Percentiles rank a stretch among this genome's conserved stretches.
Conservation (phyloP, 306 rosid species). For the Cicer arietinum region DNA sequence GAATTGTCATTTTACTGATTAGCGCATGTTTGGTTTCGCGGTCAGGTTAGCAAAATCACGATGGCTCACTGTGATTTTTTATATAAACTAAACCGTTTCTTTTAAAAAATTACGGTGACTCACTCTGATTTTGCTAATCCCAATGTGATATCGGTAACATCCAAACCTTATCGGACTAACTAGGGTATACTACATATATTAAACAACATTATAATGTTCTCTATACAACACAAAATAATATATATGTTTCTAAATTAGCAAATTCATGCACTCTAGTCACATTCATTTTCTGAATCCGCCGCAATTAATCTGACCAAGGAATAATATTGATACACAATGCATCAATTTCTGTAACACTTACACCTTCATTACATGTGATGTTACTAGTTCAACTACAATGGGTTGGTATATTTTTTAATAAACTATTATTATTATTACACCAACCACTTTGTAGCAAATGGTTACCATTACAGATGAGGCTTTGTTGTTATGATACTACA, state of each 20-base stretch:
- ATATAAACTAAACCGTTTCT: too few species aligned
- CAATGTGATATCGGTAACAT: too few species aligned
- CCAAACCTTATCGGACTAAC: too few species aligned
- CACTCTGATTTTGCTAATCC: too few species aligned
- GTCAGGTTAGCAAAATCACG: too few species aligned
- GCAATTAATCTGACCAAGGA: not conserved
- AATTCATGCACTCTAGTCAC: not conserved
- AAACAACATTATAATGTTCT: too few species aligned
- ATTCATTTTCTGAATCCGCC: not conserved
- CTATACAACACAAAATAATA: too few species aligned
- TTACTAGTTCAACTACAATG: constrained; percentile 1
- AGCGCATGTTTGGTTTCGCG: too few species aligned
- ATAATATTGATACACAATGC: not conserved
- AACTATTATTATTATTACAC: not conserved
- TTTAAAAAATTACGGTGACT: too few species aligned
- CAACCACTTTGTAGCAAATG: constrained; percentile 15
- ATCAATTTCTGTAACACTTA: not conserved
- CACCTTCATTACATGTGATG: constrained; percentile 13
- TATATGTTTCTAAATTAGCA: not conserved
- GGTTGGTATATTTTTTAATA: not conserved
- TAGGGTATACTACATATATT: too few species aligned
- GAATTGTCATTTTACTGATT: not conserved
- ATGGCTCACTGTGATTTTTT: too few species aligned
- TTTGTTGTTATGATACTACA: not conserved
- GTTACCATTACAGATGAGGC: not conserved